phyloP scores from a whole-genome alignment of 352 stramenopile species.

The Globisporangium cederbergense region DNA sequence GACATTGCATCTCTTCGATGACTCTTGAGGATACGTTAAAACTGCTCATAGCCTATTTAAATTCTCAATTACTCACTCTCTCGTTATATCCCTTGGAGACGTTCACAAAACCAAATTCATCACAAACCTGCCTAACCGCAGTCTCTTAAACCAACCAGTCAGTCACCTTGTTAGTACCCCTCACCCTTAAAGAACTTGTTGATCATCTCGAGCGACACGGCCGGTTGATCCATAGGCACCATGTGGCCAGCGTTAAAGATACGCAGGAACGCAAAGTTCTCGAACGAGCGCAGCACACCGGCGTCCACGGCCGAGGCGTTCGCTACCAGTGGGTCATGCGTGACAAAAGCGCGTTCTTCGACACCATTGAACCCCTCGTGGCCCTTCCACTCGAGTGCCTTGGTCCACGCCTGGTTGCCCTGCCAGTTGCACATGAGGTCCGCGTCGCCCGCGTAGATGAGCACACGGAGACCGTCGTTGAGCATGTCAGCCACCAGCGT shows the following conservation, averaged over 20 bases:
- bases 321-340: constrained; percentile 23
- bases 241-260: constrained; percentile 44
- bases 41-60: too few species aligned
- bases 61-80: too few species aligned
- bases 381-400: constrained; percentile 79
- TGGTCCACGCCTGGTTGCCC: constrained; percentile 91
- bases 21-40: too few species aligned
- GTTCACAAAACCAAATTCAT: too few species aligned
- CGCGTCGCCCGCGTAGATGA: constrained; percentile 95
- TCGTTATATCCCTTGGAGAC: too few species aligned
- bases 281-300: constrained; percentile 19
- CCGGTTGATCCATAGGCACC: constrained; percentile 41
- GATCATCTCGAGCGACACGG: constrained; percentile 35
- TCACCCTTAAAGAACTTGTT: constrained; percentile 33
- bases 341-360: constrained; percentile 26
- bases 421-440: constrained; percentile 97
- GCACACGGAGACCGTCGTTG: constrained; percentile 52
- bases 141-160: too few species aligned
- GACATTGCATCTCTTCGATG: too few species aligned
- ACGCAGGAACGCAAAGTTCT: constrained; percentile 30
- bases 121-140: too few species aligned
- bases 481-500: constrained; percentile 75
- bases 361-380: constrained; percentile 59
- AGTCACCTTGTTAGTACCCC: neutral
- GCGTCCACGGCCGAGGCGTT: constrained; percentile 13